Evolutionary conservation across 2,329 filamentous ascomycete genomes (phyloP).

Genomic region (Nigrograna mackinnonii): DNA sequence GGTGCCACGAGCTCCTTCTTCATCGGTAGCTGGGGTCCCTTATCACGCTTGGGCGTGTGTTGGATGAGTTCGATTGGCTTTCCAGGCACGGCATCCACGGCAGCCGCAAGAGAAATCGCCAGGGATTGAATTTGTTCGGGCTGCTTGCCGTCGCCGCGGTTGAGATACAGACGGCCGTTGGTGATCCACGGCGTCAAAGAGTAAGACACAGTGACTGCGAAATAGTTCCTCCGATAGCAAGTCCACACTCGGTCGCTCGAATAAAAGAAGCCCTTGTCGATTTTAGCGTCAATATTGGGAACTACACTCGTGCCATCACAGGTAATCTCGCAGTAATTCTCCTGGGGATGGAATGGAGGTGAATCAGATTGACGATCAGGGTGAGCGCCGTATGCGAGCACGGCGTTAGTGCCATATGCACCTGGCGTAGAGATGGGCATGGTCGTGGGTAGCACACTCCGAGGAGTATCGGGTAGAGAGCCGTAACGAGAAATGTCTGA

Average conservation of each 20-base stretch:
- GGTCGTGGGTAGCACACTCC: slow-evolving; percentile 35
- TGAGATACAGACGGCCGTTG: slow-evolving; percentile 61
- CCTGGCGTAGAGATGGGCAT: slow-evolving; percentile 30
- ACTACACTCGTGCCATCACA: slow-evolving; percentile 65
- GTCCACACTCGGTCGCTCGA: slow-evolving; percentile 81
- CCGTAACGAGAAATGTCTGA: slow-evolving; percentile 38
- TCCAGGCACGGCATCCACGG: slow-evolving; percentile 74
- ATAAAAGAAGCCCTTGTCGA: slow-evolving; percentile 88
- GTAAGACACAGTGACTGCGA: slow-evolving; percentile 82
- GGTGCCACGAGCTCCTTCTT: slow-evolving; percentile 73
- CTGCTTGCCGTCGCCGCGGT: slow-evolving; percentile 47
- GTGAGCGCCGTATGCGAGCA: slow-evolving; percentile 17
- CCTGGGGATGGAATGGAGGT: slow-evolving; percentile 51
- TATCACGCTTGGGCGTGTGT: slow-evolving; percentile 90
- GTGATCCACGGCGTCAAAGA: slow-evolving; percentile 66
- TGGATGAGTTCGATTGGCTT: slow-evolving; percentile 85
- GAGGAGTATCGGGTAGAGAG: slow-evolving; percentile 40
- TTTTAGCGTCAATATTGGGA: slow-evolving; percentile 75
- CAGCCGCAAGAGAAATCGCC: slow-evolving; percentile 82
- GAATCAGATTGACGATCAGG: slow-evolving; percentile 29
- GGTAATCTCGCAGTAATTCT: slow-evolving; percentile 63
- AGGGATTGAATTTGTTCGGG: slow-evolving; percentile 70
- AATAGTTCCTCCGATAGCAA: slow-evolving; percentile 90
- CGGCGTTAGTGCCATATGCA: slow-evolving; percentile 15
- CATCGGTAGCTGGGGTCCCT: slow-evolving; percentile 75